phyloP scores from a whole-genome alignment of 345 rosid genomes.

The Camelina sativa region DNA sequence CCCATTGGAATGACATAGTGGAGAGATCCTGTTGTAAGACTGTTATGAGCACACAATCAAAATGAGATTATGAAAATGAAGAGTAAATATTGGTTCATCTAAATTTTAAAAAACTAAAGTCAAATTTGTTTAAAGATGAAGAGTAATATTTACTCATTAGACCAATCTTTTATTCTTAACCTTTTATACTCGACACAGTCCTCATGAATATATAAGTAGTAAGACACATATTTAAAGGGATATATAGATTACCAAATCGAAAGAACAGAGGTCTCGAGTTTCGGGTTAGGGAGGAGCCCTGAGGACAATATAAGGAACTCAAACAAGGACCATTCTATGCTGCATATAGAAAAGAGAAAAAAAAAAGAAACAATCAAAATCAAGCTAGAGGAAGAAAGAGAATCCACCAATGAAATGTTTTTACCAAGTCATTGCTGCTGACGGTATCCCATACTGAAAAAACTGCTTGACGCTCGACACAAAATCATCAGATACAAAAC shows the following conservation, averaged over 20 bases:
- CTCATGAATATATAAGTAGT: neutral
- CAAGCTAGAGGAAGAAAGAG: neutral
- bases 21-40: slow-evolving; percentile 44
- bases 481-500: slow-evolving; percentile 32
- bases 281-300: slow-evolving; percentile 62
- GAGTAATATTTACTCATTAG: neutral
- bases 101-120: neutral
- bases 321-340: slow-evolving; percentile 75
- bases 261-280: slow-evolving; percentile 69
- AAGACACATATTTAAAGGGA: neutral
- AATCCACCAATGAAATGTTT: neutral
- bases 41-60: slow-evolving; percentile 10
- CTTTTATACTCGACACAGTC: neutral
- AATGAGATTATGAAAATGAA: neutral
- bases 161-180: neutral
- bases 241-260: slow-evolving; percentile 56
- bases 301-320: slow-evolving; percentile 59
- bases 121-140: neutral
- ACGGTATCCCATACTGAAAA: slow-evolving; percentile 51
- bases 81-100: neutral
- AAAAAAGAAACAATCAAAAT: neutral
- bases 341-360: slow-evolving; percentile 19
- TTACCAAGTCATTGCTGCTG: slow-evolving; percentile 62
- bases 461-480: slow-evolving; percentile 41
- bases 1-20: slow-evolving; percentile 51